Percentiles rank a stretch among this genome's conserved stretches.
Conservation (phyloP, 306 rosid genomes). For the Gleditsia sinensis region DNA sequence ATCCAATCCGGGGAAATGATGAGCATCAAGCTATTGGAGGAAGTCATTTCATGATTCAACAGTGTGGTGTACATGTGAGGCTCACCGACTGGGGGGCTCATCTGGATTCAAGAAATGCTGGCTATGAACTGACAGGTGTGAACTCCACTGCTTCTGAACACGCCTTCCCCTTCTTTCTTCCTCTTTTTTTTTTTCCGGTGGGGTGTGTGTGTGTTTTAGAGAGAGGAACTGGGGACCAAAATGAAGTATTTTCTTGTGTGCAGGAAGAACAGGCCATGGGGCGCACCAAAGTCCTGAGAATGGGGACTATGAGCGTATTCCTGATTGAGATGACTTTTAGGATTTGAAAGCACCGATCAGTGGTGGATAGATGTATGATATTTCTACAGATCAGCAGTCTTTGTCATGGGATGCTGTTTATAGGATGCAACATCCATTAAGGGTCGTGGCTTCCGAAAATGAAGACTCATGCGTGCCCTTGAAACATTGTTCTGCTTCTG, state of each 20-base stretch:
- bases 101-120: slow-evolving; percentile 55
- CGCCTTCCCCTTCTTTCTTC: neutral
- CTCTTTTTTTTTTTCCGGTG: too few species aligned
- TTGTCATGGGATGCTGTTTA: slow-evolving; percentile 49
- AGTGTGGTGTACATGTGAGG: slow-evolving; percentile 61
- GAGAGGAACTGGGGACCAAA: slow-evolving; percentile 18
- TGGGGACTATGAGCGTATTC: slow-evolving; percentile 81
- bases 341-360: slow-evolving; percentile 36
- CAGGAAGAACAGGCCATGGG: slow-evolving; percentile 68
- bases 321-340: slow-evolving; percentile 50
- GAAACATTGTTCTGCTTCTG: slow-evolving; percentile 33
- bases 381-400: slow-evolving; percentile 47
- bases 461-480: slow-evolving; percentile 43
- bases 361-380: slow-evolving; percentile 71
- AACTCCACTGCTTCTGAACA: neutral
- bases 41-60: slow-evolving; percentile 75
- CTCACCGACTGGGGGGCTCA: slow-evolving; percentile 72
- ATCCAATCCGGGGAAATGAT: slow-evolving; percentile 63
- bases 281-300: slow-evolving; percentile 81
- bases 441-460: slow-evolving; percentile 46
- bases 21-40: slow-evolving; percentile 72
- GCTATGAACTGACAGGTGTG: slow-evolving; percentile 73
- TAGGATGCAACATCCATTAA: slow-evolving; percentile 62
- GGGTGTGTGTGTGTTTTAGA: neutral
- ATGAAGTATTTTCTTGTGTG: slow-evolving; percentile 22